Base-by-base conservation (phyloP, 257 asterid species). In the Solanum neorickii region DNA sequence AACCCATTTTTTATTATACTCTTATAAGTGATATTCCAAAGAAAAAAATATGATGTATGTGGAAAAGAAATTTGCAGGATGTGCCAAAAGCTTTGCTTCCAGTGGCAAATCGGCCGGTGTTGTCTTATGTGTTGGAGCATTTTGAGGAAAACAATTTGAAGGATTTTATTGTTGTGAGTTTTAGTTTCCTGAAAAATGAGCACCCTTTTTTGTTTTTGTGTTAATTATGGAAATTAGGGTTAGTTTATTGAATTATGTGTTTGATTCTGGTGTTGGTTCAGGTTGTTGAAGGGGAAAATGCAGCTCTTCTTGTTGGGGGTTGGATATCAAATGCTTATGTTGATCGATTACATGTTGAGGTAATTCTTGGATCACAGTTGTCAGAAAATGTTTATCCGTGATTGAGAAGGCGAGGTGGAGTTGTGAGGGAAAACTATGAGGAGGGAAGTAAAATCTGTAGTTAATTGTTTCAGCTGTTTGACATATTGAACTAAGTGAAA, bases 321-420 rank as follows among this genome's bases (percentile, higher is more conserved):
- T 97, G 99, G 99, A 97, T 96, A 84, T 94, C 99, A 7, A 92
- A 92, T 90, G 89, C 97, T 13, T 95, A 91, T 87, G 94, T 88
- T 89, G 99, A 97, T 91, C 96, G 99, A 42, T 89, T 97, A 18
- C 91, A 93, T n/a, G 97, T 97, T 87, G 98, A 97, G 98, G 99
- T 97, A 76, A 83, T 70, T 29, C 23, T 13, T 47, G 42, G 41
- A 23, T 85, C 87, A 85, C 82, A 29, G 3, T 39, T 35, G 20
- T 74, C 16, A 21, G 0, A 29, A 33, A 33, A 70, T 31, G 10
- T 33, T 70, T 31, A 70, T 70, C 0, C 4, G 27, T 33, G 46
- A 18, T 14, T 33, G 78, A 33, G 78, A 72, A 72, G 25, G 25
- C 25, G 16, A 44, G 12, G 83, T 44, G 41, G 27, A 44, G 25